phyloP scores from a whole-genome alignment of 179 eudicot genomes.

The Beta corolliflora region DNA sequence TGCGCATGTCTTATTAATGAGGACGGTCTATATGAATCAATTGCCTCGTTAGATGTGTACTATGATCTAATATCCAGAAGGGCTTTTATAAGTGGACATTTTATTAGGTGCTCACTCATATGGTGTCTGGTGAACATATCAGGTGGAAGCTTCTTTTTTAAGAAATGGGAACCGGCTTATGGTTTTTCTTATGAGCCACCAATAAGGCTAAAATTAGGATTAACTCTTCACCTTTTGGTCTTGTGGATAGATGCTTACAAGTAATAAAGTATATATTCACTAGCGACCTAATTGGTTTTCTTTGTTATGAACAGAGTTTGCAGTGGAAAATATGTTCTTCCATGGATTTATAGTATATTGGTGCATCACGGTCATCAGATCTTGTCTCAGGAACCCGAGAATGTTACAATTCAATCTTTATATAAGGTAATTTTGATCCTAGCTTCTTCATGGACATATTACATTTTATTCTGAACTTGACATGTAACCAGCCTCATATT shows the following conservation, averaged over 20 bases:
- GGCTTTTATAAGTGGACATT: neutral
- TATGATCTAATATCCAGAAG: neutral
- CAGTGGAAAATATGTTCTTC: constrained; percentile 64
- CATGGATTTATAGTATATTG: constrained; percentile 80
- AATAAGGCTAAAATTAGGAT: neutral
- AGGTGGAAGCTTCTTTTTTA: neutral
- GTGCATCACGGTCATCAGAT: constrained; percentile 63
- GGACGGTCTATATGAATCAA: neutral
- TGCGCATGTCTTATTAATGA: neutral
- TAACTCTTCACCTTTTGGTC: neutral
- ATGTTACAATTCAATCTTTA: constrained; percentile 50
- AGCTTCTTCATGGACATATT: neutral
- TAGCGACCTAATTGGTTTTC: neutral
- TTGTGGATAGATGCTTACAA: neutral
- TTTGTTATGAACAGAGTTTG: constrained; percentile 51
- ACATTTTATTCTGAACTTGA: neutral
- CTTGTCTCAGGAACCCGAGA: constrained; percentile 60
- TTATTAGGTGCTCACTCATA: neutral
- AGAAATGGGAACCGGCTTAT: neutral
- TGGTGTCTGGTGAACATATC: neutral
- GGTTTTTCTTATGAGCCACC: neutral
- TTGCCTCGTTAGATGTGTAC: neutral
- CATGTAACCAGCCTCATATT: neutral
- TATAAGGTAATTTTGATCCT: constrained; percentile 53
- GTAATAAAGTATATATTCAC: neutral